Percentiles rank a stretch among this genome's conserved stretches.
These are phyloP conservation scores for Trichothecium sympodiale DNA, from an alignment of 2,329 filamentous ascomycete species.

Conservation along the genomic window DNA sequence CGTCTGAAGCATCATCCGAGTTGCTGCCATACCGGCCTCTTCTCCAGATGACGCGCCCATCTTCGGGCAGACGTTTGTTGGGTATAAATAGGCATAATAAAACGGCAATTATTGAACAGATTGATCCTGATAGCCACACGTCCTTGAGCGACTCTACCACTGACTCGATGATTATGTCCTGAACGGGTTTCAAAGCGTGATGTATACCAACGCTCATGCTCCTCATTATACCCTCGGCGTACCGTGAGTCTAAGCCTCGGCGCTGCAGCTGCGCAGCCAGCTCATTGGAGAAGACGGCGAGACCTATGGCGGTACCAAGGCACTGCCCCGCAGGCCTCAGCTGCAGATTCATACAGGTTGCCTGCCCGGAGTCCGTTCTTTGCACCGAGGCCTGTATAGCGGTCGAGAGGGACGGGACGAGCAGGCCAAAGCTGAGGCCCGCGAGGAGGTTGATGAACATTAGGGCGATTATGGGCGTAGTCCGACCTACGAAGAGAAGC, in stretches of 20 bases:
- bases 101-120: no score
- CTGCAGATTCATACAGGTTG: constrained; percentile 15
- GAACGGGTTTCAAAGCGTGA: no score
- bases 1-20: no score
- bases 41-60: no score
- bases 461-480: constrained; percentile 42
- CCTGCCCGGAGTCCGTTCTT: constrained; percentile 11
- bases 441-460: constrained; percentile 49
- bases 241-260: not conserved
- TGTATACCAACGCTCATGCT: no score
- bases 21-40: no score
- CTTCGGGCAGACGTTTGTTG: no score
- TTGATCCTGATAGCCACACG: no score
- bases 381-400: constrained; percentile 44
- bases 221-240: no score
- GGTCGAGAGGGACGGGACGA: constrained; percentile 54
- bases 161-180: no score
- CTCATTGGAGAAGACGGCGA: constrained; percentile 13
- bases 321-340: constrained; percentile 15
- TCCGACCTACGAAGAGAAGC: constrained; percentile 32
- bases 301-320: constrained; percentile 15
- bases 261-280: constrained; percentile 1
- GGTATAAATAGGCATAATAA: no score
- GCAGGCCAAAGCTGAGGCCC: constrained; percentile 50
- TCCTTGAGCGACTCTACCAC: no score